Percentiles rank a stretch among this genome's conserved stretches.
Conservation (phyloP, 2,329 filamentous ascomycete genomes). For the Aspergillus nomiae region DNA sequence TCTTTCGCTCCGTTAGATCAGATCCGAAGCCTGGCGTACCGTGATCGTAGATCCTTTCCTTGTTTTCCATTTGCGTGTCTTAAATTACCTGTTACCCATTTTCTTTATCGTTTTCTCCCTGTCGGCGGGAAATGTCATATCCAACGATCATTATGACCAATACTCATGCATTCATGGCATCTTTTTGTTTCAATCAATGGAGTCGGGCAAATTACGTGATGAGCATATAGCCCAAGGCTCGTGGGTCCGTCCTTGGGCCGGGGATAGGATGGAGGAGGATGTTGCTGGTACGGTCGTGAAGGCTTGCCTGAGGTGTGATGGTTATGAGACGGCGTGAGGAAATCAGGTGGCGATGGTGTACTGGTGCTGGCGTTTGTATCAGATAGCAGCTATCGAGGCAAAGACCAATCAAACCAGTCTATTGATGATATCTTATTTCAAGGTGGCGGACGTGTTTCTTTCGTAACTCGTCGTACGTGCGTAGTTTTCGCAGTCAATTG, state of each 20-base stretch:
- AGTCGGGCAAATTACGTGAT: slow-evolving; percentile 26
- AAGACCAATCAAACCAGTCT: slow-evolving; percentile 12
- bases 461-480: background rate
- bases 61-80: slow-evolving; percentile 28
- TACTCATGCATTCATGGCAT: slow-evolving; percentile 42
- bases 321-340: background rate
- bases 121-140: slow-evolving; percentile 37
- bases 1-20: slow-evolving; percentile 36
- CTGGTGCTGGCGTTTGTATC: slow-evolving; percentile 16
- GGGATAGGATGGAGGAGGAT: slow-evolving; percentile 15
- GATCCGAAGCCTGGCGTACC: slow-evolving; percentile 42
- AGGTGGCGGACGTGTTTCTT: background rate
- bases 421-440: slow-evolving; percentile 1
- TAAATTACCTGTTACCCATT: slow-evolving; percentile 17
- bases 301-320: slow-evolving; percentile 11
- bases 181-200: slow-evolving; percentile 28
- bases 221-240: slow-evolving; percentile 20
- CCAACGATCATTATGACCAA: slow-evolving; percentile 43
- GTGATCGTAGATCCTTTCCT: slow-evolving; percentile 40
- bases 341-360: slow-evolving; percentile 8
- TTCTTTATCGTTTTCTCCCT: slow-evolving; percentile 22
- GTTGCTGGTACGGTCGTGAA: slow-evolving; percentile 14
- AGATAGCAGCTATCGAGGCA: slow-evolving; percentile 16
- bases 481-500: background rate
- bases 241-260: slow-evolving; percentile 15